These are phyloP conservation scores for Raphanus raphanistrum DNA, from an alignment of 345 rosid genomes.

Conservation along the genomic window DNA sequence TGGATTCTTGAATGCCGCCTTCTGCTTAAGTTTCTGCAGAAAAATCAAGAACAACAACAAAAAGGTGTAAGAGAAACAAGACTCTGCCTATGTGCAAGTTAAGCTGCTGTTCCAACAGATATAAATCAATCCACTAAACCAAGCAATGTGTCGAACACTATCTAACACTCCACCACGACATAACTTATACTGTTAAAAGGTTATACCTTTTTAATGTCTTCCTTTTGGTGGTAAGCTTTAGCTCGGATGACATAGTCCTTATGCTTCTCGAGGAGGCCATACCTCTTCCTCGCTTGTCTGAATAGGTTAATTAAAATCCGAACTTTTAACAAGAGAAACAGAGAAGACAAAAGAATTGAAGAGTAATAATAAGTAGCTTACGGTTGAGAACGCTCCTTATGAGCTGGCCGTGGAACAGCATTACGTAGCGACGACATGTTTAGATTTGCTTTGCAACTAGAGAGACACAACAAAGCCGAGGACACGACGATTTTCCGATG, in stretches of 20 bases:
- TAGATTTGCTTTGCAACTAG: constrained; percentile 21
- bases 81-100: not conserved
- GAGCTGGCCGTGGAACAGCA: constrained; percentile 63
- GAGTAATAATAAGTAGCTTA: constrained; percentile 36
- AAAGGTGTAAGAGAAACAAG: not conserved
- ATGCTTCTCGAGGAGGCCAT: constrained; percentile 87
- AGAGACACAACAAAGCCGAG: not conserved
- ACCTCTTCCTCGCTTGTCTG: constrained; percentile 71
- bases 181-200: too few relatives aligned
- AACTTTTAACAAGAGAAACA: not conserved
- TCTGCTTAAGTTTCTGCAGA: constrained; percentile 70
- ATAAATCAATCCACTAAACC: too few relatives aligned
- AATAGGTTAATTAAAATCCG: not conserved
- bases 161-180: too few relatives aligned
- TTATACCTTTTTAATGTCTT: constrained; percentile 54
- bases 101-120: too few relatives aligned
- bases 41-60: not conserved
- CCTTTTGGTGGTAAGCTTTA: constrained; percentile 65
- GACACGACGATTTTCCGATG: constrained; percentile 10
- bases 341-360: not conserved
- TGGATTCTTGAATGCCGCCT: constrained; percentile 81
- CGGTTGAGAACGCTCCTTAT: constrained; percentile 94
- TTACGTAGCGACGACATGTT: constrained; percentile 81
- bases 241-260: constrained; percentile 88
- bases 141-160: not conserved